Conservation (phyloP, 352 stramenopile species). For the Phytopythium boreale region DNA sequence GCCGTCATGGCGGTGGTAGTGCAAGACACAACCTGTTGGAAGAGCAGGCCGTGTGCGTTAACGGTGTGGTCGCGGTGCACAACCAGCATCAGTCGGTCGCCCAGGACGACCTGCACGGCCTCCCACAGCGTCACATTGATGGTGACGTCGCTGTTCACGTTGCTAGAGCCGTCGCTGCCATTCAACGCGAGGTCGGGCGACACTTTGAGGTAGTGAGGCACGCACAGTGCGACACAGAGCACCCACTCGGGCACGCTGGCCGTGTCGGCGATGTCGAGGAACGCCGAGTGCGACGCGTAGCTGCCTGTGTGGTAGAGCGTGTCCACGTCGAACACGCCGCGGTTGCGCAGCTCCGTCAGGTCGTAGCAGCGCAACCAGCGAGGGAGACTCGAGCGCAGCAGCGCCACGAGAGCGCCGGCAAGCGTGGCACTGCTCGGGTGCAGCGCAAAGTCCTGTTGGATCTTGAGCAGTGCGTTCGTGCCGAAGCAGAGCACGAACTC, state of each 20-base stretch:
- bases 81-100: slow-evolving; percentile 43
- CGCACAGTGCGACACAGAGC: slow-evolving; percentile 47
- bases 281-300: slow-evolving; percentile 22
- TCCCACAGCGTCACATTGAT: slow-evolving; percentile 41
- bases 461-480: slow-evolving; percentile 47
- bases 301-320: slow-evolving; percentile 19
- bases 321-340: slow-evolving; percentile 50
- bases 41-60: slow-evolving; percentile 60
- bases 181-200: slow-evolving; percentile 7
- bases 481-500: slow-evolving; percentile 65
- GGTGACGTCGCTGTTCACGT: slow-evolving; percentile 6
- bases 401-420: slow-evolving; percentile 22
- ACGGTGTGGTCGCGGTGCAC: slow-evolving; percentile 41
- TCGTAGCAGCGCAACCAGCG: slow-evolving; percentile 44
- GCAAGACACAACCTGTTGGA: slow-evolving; percentile 43
- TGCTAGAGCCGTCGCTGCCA: background rate
- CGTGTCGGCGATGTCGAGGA: slow-evolving; percentile 19
- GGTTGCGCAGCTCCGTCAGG: slow-evolving; percentile 45
- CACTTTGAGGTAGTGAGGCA: slow-evolving; percentile 35
- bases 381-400: slow-evolving; percentile 58
- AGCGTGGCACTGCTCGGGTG: slow-evolving; percentile 20
- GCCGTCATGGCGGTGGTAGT: slow-evolving; percentile 5
- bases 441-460: slow-evolving; percentile 54
- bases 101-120: slow-evolving; percentile 47
- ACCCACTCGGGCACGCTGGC: slow-evolving; percentile 43